These are phyloP conservation scores for Staphylotrichum tortipilum DNA, from an alignment of 495 filamentous ascomycete species.

Conservation along the genomic window DNA sequence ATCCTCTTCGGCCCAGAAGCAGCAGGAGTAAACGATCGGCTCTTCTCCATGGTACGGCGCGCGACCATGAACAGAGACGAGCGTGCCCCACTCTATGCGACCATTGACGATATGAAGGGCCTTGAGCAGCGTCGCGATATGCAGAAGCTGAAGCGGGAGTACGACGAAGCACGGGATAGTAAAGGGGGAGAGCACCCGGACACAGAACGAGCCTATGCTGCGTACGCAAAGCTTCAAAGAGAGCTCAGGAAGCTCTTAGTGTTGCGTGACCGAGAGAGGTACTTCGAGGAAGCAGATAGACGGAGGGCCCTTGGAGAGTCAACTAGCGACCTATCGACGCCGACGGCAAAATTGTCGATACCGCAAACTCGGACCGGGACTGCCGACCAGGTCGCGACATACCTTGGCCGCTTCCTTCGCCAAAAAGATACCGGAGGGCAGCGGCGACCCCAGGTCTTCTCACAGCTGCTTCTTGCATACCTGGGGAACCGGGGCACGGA, in stretches of 20 bases:
- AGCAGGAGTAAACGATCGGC: background rate
- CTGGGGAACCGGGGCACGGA: background rate
- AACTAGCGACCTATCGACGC: background rate
- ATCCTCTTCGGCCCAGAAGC: background rate
- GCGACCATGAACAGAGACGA: background rate
- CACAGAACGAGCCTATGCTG: background rate
- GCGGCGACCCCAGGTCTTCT: background rate
- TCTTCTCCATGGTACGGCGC: background rate
- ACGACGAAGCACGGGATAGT: background rate
- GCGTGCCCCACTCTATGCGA: background rate
- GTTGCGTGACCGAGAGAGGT: background rate
- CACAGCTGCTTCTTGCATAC: background rate
- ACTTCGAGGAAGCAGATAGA: background rate
- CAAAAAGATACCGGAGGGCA: background rate
- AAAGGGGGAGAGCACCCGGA: background rate
- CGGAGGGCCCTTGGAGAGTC: constrained; percentile 1
- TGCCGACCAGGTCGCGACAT: background rate
- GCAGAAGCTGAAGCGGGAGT: background rate
- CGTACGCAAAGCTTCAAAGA: background rate
- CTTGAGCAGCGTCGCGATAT: background rate
- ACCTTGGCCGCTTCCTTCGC: background rate
- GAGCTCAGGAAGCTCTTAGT: background rate
- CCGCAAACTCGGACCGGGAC: background rate
- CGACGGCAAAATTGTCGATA: background rate
- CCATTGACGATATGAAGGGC: background rate